Evolutionary conservation across 2,329 filamentous ascomycete genomes (phyloP).

Genomic region (Pseudogymnoascus sp.): DNA sequence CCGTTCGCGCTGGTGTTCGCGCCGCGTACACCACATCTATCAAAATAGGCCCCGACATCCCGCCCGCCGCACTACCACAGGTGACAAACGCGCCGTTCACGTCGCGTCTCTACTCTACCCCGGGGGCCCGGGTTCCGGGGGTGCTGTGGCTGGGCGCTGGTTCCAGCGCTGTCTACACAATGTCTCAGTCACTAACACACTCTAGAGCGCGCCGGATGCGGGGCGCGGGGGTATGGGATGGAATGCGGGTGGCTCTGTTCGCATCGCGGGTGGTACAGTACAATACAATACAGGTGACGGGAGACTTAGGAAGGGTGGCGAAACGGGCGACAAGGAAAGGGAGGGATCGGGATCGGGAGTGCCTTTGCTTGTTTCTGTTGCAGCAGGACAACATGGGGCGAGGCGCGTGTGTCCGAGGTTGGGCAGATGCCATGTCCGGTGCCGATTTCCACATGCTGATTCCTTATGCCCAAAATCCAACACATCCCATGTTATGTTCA

Average conservation of each 20-base stretch:
- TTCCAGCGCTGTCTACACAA: background rate
- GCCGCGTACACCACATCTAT: too few relatives aligned
- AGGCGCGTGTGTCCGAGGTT: background rate
- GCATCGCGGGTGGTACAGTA: background rate
- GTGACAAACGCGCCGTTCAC: background rate
- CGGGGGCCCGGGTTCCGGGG: background rate
- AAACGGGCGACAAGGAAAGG: background rate
- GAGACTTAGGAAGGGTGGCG: background rate
- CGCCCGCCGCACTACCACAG: background rate
- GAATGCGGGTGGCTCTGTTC: slow-evolving; percentile 2
- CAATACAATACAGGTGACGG: background rate
- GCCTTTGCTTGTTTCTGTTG: background rate
- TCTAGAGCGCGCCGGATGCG: background rate
- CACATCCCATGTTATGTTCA: background rate
- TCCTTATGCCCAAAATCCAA: background rate
- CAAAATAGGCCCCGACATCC: background rate
- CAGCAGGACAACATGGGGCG: background rate
- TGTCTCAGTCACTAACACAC: background rate
- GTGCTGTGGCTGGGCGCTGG: background rate
- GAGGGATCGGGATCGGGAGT: background rate
- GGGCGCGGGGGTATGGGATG: background rate
- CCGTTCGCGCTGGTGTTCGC: too few relatives aligned
- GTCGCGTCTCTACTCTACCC: background rate
- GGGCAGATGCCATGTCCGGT: too few relatives aligned
- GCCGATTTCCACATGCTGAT: background rate